Percentiles rank a stretch among this genome's conserved stretches.
Conservation (phyloP, 2,329 filamentous ascomycete genomes). For the Thielaviopsis musarum region DNA sequence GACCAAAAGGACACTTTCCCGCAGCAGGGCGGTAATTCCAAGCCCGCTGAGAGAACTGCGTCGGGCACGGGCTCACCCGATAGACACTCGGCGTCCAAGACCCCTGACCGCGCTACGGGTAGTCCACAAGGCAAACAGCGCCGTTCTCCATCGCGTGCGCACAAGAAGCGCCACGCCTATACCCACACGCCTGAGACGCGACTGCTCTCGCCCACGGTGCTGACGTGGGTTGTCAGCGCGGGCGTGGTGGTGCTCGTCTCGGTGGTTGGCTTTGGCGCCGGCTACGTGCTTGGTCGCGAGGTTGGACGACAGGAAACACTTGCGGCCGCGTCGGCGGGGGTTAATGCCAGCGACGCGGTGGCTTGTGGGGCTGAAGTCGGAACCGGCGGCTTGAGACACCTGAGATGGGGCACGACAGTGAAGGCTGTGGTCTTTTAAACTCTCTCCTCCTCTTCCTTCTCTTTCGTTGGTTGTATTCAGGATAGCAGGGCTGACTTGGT, state of each 20-base stretch:
- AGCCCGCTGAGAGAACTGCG: not conserved
- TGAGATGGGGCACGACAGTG: constrained; percentile 36
- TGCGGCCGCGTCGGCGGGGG: constrained; percentile 23
- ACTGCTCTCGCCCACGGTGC: constrained; percentile 39
- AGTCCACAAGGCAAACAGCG: constrained; percentile 17
- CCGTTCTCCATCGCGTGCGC: constrained; percentile 18
- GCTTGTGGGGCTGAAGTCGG: constrained; percentile 38
- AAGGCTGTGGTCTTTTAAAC: constrained; percentile 25
- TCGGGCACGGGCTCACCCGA: not conserved
- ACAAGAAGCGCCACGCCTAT: constrained; percentile 42
- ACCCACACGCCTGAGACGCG: constrained; percentile 21
- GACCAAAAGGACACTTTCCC: not conserved
- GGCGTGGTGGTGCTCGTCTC: constrained; percentile 52
- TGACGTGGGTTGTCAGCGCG: constrained; percentile 49
- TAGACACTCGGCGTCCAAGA: not conserved
- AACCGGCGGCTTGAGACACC: constrained; percentile 32
- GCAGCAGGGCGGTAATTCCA: not conserved
- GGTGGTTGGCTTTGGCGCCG: constrained; percentile 51
- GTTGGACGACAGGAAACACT: constrained; percentile 44
- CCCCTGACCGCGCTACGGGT: not conserved
- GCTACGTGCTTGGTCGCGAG: constrained; percentile 50
- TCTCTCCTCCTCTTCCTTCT: not conserved
- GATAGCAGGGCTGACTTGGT: not conserved
- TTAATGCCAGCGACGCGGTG: constrained; percentile 29
- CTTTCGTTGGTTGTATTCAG: not conserved